phyloP scores from a whole-genome alignment of 1,284 basidiomycete species.

The Ustilago vetiveriae region DNA sequence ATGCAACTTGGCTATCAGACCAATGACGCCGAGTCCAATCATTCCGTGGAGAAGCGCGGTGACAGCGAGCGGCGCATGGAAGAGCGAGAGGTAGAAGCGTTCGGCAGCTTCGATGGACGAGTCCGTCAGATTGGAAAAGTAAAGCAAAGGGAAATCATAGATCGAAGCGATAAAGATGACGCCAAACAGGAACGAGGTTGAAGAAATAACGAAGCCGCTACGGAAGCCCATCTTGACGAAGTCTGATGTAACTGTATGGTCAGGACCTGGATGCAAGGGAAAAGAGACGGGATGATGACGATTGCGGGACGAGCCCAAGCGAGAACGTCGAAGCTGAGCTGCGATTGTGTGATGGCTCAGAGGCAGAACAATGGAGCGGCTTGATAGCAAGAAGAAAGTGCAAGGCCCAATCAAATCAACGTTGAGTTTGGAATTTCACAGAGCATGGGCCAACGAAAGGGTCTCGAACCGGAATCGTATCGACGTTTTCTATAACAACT shows the following conservation, averaged over 20 bases:
- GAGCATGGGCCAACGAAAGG: neutral
- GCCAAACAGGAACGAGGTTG: constrained; percentile 61
- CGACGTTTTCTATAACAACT: too few relatives aligned
- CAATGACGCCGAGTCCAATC: constrained; percentile 61
- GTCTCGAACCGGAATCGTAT: neutral
- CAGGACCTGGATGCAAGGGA: neutral
- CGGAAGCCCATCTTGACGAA: constrained; percentile 64
- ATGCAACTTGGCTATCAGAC: constrained; percentile 62
- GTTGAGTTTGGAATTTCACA: neutral
- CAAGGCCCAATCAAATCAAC: constrained; percentile 1
- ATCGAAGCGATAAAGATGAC: constrained; percentile 63
- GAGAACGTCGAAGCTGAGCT: too few relatives aligned
- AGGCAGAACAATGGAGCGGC: neutral
- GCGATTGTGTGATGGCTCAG: too few relatives aligned
- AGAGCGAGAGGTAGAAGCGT: constrained; percentile 62
- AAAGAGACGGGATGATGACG: too few relatives aligned
- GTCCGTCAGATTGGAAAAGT: constrained; percentile 29
- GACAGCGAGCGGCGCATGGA: constrained; percentile 54
- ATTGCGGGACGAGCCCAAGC: too few relatives aligned
- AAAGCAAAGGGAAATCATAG: constrained; percentile 64
- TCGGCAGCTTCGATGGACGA: constrained; percentile 49
- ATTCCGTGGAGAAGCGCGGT: constrained; percentile 63
- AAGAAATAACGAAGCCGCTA: constrained; percentile 62
- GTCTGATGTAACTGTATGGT: too few relatives aligned
- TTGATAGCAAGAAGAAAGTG: constrained; percentile 1